Conservation (phyloP, 176 grass and related monocot genomes). For the Phyllostachys edulis region DNA sequence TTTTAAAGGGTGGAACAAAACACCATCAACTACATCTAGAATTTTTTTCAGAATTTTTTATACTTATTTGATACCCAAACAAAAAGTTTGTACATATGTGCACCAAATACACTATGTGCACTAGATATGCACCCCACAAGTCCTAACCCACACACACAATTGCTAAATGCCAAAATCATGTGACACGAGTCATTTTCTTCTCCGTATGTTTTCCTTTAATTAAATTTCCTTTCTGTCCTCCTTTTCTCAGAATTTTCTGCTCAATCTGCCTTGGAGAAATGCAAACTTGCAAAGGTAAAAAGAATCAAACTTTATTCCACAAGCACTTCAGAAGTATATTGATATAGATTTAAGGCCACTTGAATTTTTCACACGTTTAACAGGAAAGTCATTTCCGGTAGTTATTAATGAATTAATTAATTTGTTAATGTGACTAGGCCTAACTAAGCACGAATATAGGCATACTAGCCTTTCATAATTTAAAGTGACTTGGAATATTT, state of each 20-base stretch:
- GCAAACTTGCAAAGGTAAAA: neutral
- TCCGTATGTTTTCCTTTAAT: neutral
- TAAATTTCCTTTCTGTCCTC: neutral
- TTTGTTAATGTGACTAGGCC: neutral
- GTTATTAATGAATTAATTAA: neutral
- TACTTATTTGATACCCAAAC: no score
- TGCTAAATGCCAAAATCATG: conserved; percentile 44
- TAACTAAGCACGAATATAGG: neutral
- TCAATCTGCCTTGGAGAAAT: neutral
- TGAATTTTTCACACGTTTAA: conserved; percentile 11
- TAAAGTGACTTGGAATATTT: neutral
- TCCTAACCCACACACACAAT: neutral
- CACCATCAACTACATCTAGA: no score
- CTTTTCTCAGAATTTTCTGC: neutral
- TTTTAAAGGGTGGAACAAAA: no score
- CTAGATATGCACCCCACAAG: no score
- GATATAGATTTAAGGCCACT: neutral
- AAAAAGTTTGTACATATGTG: no score
- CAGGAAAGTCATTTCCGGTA: neutral
- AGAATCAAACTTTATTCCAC: neutral
- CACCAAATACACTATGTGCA: no score
- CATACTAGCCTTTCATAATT: neutral
- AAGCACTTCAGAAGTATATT: neutral
- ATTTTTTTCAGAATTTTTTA: no score
- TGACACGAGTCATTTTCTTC: conserved; percentile 44